Conservation (phyloP, 805 yeast genomes). For the Ogataea ramenticola region DNA sequence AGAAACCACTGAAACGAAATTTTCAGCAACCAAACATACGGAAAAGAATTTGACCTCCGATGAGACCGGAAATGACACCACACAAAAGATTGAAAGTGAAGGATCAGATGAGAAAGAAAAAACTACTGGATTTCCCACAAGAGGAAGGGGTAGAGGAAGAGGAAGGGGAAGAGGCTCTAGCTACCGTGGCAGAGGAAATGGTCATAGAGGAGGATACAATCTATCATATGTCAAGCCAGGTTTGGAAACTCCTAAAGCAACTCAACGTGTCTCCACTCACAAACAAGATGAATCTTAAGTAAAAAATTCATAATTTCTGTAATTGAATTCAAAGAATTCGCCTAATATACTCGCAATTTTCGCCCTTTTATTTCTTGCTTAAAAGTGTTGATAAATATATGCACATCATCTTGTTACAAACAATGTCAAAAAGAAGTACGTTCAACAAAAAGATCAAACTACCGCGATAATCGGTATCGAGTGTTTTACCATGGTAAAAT, state of each 20-base stretch:
- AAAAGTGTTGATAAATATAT: too few relatives aligned
- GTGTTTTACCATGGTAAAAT: conserved; percentile 24
- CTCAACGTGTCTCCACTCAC: not conserved
- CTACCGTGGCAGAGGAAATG: not conserved
- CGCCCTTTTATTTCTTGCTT: too few relatives aligned
- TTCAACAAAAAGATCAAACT: conserved; percentile 12
- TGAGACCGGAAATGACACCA: not conserved
- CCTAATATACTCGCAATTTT: too few relatives aligned
- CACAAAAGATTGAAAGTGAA: not conserved
- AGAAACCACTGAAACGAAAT: not conserved
- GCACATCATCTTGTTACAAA: too few relatives aligned
- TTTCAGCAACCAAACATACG: too few relatives aligned
- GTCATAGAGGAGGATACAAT: not conserved
- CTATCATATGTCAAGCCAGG: conserved; percentile 18
- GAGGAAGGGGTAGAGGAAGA: conserved; percentile 7
- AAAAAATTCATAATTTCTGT: too few relatives aligned
- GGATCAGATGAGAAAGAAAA: not conserved
- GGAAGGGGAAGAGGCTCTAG: conserved; percentile 8
- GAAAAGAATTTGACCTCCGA: too few relatives aligned
- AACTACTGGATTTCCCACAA: not conserved
- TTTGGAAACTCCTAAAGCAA: conserved; percentile 2
- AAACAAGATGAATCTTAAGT: too few relatives aligned
- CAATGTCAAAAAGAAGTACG: not conserved
- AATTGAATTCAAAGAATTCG: too few relatives aligned
- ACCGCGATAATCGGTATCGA: conserved; percentile 33